A percentile compares a stretch with the other conserved stretches of the same genome.
Conservation (phyloP, 1,139 yeast species). For the Yamadazyma epiphylla region DNA sequence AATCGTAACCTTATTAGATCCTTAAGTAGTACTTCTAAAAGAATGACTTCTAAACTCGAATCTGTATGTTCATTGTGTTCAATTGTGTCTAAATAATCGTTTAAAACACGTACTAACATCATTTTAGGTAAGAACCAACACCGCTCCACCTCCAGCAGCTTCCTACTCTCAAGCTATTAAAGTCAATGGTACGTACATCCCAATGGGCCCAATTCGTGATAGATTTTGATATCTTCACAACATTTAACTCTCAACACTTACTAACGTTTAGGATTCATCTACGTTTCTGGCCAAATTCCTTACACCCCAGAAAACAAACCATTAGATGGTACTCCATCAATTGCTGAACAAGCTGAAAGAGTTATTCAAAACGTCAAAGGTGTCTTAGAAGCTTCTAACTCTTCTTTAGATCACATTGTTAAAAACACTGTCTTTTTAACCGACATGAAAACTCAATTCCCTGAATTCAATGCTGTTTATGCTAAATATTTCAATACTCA, state of each 20-base stretch:
- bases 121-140: constrained; percentile 54
- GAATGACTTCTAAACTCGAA: constrained; percentile 42
- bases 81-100: not conserved
- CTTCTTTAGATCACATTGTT: constrained; percentile 75
- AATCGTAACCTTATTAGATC: constrained; percentile 11
- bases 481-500: constrained; percentile 74
- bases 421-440: constrained; percentile 86
- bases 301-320: constrained; percentile 80
- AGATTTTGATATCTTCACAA: too few relatives aligned
- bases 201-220: not conserved
- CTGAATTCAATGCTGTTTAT: constrained; percentile 78
- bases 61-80: constrained; percentile 33
- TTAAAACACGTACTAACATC: constrained; percentile 20
- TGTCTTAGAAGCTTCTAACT: constrained; percentile 78
- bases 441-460: constrained; percentile 74
- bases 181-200: constrained; percentile 57
- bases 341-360: constrained; percentile 83
- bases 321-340: constrained; percentile 60
- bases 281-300: constrained; percentile 95
- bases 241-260: constrained; percentile 8
- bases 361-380: constrained; percentile 71
- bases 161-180: constrained; percentile 92
- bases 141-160: constrained; percentile 95
- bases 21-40: constrained; percentile 14
- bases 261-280: constrained; percentile 59